Evolutionary conservation across 495 filamentous ascomycete genomes (phyloP).

Genomic region (Lasiosphaeria miniovina): DNA sequence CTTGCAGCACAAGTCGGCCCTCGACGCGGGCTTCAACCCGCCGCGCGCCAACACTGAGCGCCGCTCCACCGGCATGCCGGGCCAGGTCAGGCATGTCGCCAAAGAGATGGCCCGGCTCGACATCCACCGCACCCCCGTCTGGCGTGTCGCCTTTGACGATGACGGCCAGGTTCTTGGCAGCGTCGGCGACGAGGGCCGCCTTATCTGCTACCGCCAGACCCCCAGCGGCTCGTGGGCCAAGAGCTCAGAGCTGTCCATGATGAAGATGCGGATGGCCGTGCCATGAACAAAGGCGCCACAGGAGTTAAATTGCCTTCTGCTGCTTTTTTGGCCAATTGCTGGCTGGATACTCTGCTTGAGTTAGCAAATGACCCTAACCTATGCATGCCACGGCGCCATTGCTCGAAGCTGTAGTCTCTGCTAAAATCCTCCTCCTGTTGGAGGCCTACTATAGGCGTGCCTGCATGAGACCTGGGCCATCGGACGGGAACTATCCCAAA

Average conservation of each 20-base stretch:
- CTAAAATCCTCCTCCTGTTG: too few species aligned
- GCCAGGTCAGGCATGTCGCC: slow-evolving; percentile 44
- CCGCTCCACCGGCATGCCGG: slow-evolving; percentile 34
- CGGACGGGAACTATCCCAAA: neutral
- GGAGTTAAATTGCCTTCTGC: too few species aligned
- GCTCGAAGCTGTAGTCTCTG: too few species aligned
- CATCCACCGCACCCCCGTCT: slow-evolving; percentile 54
- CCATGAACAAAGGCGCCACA: slow-evolving; percentile 19
- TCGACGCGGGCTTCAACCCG: slow-evolving; percentile 59
- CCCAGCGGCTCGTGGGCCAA: slow-evolving; percentile 54
- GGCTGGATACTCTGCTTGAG: neutral
- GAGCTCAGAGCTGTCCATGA: slow-evolving; percentile 53
- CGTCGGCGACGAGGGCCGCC: slow-evolving; percentile 59
- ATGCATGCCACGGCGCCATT: too few species aligned
- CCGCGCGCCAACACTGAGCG: slow-evolving; percentile 38
- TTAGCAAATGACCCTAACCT: too few species aligned
- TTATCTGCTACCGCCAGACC: slow-evolving; percentile 54
- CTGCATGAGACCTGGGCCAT: too few species aligned
- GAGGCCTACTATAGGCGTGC: too few species aligned
- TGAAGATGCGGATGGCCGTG: slow-evolving; percentile 45
- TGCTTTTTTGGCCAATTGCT: neutral
- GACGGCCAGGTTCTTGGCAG: slow-evolving; percentile 59
- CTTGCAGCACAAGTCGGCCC: slow-evolving; percentile 42
- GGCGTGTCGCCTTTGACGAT: slow-evolving; percentile 59
- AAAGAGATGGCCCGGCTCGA: slow-evolving; percentile 53